Evolutionary conservation across 257 asterid species (phyloP).

Genomic region (Nicotiana paniculata): DNA sequence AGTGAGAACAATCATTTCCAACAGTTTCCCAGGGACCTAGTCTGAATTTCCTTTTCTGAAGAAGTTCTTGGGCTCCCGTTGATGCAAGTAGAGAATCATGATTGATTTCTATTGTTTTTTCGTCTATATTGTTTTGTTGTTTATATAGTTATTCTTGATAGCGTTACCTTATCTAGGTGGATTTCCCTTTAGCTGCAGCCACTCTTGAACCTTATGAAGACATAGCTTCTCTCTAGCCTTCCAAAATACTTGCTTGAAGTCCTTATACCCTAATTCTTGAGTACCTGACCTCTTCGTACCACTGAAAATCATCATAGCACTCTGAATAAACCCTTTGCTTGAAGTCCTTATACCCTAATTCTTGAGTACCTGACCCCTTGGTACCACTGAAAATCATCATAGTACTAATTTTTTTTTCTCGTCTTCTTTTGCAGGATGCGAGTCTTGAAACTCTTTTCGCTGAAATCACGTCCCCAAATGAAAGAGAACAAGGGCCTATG

Average conservation of each 20-base stretch:
- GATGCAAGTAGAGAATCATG: neutral
- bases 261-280: neutral
- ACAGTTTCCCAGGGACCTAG: neutral
- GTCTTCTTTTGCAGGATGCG: constrained; percentile 8
- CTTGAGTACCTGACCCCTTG: neutral
- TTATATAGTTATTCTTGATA: neutral
- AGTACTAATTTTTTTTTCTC: neutral
- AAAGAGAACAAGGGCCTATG: neutral
- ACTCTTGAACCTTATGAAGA: neutral
- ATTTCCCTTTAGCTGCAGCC: neutral
- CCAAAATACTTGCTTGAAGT: neutral
- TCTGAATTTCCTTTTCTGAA: neutral
- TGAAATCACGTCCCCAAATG: neutral
- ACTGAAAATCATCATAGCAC: neutral
- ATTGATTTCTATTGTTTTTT: neutral
- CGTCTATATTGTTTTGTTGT: neutral
- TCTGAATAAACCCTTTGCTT: neutral
- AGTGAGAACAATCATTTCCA: neutral
- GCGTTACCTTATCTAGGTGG: neutral
- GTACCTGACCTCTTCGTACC: neutral
- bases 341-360: neutral
- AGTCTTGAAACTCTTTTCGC: constrained; percentile 1
- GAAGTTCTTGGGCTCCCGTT: neutral
- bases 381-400: neutral
- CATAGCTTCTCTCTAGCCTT: neutral